phyloP scores from a whole-genome alignment of 208 protist genomes.

The Acanthamoeba castellanii region DNA sequence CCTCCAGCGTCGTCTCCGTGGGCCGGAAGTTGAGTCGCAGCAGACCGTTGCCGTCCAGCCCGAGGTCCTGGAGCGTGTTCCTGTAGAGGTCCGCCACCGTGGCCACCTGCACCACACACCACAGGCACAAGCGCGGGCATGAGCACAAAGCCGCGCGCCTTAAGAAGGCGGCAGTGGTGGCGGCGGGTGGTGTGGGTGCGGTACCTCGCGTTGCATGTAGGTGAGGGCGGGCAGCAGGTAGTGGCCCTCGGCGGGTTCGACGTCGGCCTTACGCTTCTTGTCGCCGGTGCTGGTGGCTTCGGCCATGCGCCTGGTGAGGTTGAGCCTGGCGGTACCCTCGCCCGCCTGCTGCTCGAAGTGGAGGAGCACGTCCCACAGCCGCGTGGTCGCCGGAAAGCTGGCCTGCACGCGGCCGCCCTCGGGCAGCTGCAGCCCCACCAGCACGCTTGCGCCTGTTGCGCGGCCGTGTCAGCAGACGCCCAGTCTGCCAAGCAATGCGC shows the following conservation, averaged over 20 bases:
- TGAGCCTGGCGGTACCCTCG: slow-evolving; percentile 7
- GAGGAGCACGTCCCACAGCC: slow-evolving; percentile 32
- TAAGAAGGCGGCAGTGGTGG: background rate
- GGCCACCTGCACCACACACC: background rate
- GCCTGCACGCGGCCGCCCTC: slow-evolving; percentile 53
- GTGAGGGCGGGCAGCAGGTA: slow-evolving; percentile 36
- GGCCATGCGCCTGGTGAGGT: slow-evolving; percentile 15
- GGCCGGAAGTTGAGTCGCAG: slow-evolving; percentile 46
- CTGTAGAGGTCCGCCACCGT: background rate
- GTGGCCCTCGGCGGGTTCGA: background rate
- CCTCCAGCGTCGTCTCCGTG: slow-evolving; percentile 19
- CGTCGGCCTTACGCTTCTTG: background rate
- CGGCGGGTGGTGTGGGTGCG: background rate
- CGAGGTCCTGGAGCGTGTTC: slow-evolving; percentile 8
- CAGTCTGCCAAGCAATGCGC: too few species aligned
- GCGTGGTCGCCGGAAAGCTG: slow-evolving; percentile 2
- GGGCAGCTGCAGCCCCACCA: slow-evolving; percentile 59
- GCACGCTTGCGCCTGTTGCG: background rate
- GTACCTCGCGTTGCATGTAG: slow-evolving; percentile 8
- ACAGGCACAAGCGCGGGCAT: background rate
- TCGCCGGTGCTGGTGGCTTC: background rate
- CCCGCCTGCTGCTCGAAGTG: slow-evolving; percentile 39
- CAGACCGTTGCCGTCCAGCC: background rate
- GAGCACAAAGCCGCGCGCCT: background rate
- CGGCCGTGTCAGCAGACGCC: background rate